phyloP scores from a whole-genome alignment of 2,329 filamentous ascomycete species.

The Trichoderma simmonsii region DNA sequence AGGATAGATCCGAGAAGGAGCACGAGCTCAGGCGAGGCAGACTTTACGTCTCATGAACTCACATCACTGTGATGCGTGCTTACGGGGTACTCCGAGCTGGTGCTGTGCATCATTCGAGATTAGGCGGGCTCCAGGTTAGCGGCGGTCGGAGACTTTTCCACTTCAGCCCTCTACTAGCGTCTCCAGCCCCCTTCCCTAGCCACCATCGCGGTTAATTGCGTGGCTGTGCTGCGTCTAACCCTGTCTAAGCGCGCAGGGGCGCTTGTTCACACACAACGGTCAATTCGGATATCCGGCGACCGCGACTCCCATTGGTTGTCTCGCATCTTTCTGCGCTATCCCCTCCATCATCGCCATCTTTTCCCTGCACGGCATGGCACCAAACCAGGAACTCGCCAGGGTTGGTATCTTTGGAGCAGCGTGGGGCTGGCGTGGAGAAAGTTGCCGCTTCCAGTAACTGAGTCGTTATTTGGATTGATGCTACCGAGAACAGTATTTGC shows the following conservation, averaged over 20 bases:
- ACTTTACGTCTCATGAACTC: not conserved
- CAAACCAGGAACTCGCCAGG: not conserved
- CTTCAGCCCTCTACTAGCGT: not conserved
- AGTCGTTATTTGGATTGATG: not conserved
- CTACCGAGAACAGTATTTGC: not conserved
- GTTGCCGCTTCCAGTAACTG: not conserved
- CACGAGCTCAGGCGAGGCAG: not conserved
- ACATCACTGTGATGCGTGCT: not conserved
- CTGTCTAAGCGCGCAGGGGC: not conserved
- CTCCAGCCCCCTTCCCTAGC: not conserved
- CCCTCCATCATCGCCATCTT: not conserved
- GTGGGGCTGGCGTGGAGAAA: not conserved
- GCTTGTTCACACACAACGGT: not conserved
- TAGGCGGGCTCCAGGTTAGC: not conserved
- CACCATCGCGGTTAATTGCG: not conserved
- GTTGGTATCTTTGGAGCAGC: not conserved
- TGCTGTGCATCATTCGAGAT: not conserved
- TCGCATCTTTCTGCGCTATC: not conserved
- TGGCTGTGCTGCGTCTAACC: constrained; percentile 3
- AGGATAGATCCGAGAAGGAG: constrained; percentile 1
- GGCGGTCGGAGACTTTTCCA: not conserved
- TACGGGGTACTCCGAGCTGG: not conserved
- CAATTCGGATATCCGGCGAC: not conserved
- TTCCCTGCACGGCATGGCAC: not conserved
- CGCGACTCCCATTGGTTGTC: not conserved